Conservation (phyloP, 2,329 filamentous ascomycete genomes). For the Apiospora sp. region DNA sequence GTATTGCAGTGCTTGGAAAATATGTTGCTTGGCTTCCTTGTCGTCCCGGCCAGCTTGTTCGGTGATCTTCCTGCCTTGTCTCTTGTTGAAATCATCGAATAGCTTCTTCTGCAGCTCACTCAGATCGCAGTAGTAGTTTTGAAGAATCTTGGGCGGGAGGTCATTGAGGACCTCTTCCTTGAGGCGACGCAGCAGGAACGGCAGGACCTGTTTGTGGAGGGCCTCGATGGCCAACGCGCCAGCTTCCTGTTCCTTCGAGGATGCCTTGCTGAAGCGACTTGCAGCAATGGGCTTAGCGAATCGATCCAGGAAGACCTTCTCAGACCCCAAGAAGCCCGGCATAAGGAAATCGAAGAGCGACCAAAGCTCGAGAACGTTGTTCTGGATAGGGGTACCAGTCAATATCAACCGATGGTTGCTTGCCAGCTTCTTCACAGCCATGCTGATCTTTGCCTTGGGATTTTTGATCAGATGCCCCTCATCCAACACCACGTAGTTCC, state of each 20-base stretch:
- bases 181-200: constrained; percentile 92
- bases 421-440: constrained; percentile 86
- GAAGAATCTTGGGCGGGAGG: constrained; percentile 94
- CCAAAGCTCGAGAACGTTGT: constrained; percentile 97
- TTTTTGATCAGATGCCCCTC: constrained; percentile 99
- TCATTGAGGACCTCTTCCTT: constrained; percentile 98
- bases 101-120: constrained; percentile 94
- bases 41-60: constrained; percentile 85
- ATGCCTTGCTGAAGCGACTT: constrained; percentile 94
- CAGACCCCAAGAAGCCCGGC: constrained; percentile 95
- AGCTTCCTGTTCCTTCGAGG: constrained; percentile 97
- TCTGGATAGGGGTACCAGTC: constrained; percentile 96
- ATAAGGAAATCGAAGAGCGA: constrained; percentile 98
- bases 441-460: constrained; percentile 92
- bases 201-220: constrained; percentile 97
- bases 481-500: constrained; percentile 98
- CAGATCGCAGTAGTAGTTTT: constrained; percentile 99
- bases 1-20: constrained; percentile 98
- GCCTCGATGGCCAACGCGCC: constrained; percentile 96
- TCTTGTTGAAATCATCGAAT: constrained; percentile 96
- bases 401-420: constrained; percentile 97
- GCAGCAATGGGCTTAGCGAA: constrained; percentile 96
- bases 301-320: constrained; percentile 93
- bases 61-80: constrained; percentile 87
- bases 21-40: constrained; percentile 95